Conservation (phyloP, 169 alveolate genomes). For the Cryptosporidium parvum region DNA sequence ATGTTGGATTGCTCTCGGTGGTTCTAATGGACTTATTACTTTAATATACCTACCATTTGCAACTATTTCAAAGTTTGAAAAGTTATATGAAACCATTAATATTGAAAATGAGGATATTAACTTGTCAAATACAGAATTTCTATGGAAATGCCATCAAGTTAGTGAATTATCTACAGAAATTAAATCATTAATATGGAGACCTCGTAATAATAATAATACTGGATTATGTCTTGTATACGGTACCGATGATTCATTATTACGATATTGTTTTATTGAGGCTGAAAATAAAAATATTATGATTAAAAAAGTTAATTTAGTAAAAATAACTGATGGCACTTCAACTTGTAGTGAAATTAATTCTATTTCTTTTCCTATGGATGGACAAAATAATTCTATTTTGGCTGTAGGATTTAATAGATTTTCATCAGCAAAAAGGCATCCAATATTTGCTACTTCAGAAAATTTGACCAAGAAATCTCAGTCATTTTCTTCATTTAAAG, state of each 20-base stretch:
- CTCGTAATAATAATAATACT: constrained; percentile 6
- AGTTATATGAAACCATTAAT: not conserved
- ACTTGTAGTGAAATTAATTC: constrained; percentile 58
- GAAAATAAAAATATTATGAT: constrained; percentile 24
- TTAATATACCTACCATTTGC: constrained; percentile 35
- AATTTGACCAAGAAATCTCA: constrained; percentile 25
- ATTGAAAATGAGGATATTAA: constrained; percentile 33
- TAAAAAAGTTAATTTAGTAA: constrained; percentile 47
- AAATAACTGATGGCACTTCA: constrained; percentile 66
- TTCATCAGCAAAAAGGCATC: constrained; percentile 58
- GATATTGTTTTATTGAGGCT: constrained; percentile 64
- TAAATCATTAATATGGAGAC: constrained; percentile 59
- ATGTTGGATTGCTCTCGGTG: constrained; percentile 72
- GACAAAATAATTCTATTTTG: constrained; percentile 7
- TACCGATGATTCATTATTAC: constrained; percentile 54
- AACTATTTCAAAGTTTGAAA: constrained; percentile 34
- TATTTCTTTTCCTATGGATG: constrained; percentile 9
- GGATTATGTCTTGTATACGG: constrained; percentile 74
- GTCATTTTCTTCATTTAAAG: constrained; percentile 68
- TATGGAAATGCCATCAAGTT: constrained; percentile 65
- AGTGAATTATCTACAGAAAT: constrained; percentile 66
- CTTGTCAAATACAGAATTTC: constrained; percentile 23
- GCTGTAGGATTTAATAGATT: constrained; percentile 50
- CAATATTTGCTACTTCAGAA: constrained; percentile 57
- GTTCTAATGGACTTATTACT: constrained; percentile 35